Evolutionary conservation across 2,329 filamentous ascomycete species (phyloP), one percentile per base, ranked within the genome.

Genomic region (Madurella fahalii): DNA sequence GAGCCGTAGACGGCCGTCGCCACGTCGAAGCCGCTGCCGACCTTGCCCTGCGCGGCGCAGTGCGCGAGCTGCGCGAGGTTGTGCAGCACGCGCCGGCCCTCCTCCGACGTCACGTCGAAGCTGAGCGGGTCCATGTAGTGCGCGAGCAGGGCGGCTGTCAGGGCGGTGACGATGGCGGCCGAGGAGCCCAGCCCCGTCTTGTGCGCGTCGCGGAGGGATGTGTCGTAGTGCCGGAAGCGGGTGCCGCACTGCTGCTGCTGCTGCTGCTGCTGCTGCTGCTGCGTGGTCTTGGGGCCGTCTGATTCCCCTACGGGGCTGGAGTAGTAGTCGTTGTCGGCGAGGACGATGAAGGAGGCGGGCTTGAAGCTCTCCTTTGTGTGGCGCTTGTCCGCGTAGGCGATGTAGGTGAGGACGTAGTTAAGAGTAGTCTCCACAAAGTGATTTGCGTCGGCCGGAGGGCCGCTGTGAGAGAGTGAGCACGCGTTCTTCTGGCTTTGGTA

Each of bases 301-400:
- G 65, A 25, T 75, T 47, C 15, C 2, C 46, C n/a, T 16, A 46
- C 69, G 2, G 85, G 78, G 56, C 86, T 84, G 4, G 94, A 96
- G 77, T 97, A 99, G 80, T 99, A 99, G 75, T 95, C 90, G 67
- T 94, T 92, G 73, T 96, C 91, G 57, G 94, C 93, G 37, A 97
- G 82, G 68, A 99, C 93, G 58, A 89, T 91, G 69, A 97, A 82
- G 13, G 83, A 83, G 31, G 87, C 74, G 4, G 91, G 83, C 13
- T 79, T 79, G 66, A 94, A 84, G 67, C 73, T 80, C 62, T 74
- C 70, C 39, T 66, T 63, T 5, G 72, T 64, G 42, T 67, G 66
- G 49, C 71, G 68, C 58, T 64, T 59, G 62, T 72, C 65, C 60
- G 76, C 58, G 47, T 70, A 68, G 69, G 77, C 70, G 73, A 90